phyloP scores from a whole-genome alignment of 805 yeast species.

The Priceomyces carsonii region DNA sequence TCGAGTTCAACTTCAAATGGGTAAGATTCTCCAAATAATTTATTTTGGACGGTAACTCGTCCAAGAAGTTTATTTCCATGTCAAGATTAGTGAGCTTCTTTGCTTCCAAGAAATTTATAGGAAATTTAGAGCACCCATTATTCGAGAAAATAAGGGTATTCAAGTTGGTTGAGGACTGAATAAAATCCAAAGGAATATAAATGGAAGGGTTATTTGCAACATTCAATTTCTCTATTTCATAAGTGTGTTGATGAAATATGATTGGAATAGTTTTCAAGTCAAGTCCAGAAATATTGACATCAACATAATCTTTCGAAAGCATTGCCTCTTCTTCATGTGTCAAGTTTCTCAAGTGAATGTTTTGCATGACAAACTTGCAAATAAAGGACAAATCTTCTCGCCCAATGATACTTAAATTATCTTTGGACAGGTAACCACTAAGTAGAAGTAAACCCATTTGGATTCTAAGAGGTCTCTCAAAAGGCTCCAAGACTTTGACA shows the following conservation, averaged over 20 bases:
- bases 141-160: conserved; percentile 65
- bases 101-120: conserved; percentile 70
- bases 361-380: conserved; percentile 75
- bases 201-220: conserved; percentile 87
- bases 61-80: conserved; percentile 76
- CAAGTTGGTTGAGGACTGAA: conserved; percentile 77
- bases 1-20: conserved; percentile 69
- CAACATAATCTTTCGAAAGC: conserved; percentile 63
- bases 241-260: conserved; percentile 73
- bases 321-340: conserved; percentile 71
- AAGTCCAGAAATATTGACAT: conserved; percentile 71
- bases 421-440: conserved; percentile 80
- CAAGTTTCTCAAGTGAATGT: conserved; percentile 58
- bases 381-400: conserved; percentile 81
- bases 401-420: conserved; percentile 74
- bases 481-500: conserved; percentile 68
- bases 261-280: conserved; percentile 85
- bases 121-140: conserved; percentile 74
- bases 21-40: conserved; percentile 55
- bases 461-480: conserved; percentile 74
- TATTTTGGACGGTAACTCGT: conserved; percentile 58
- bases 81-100: conserved; percentile 65
- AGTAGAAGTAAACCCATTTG: conserved; percentile 71
- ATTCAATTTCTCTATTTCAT: conserved; percentile 78
- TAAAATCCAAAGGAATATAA: conserved; percentile 78